These are phyloP conservation scores for Colletotrichum lupini DNA, from an alignment of 2,329 filamentous ascomycete genomes.

Conservation along the genomic window DNA sequence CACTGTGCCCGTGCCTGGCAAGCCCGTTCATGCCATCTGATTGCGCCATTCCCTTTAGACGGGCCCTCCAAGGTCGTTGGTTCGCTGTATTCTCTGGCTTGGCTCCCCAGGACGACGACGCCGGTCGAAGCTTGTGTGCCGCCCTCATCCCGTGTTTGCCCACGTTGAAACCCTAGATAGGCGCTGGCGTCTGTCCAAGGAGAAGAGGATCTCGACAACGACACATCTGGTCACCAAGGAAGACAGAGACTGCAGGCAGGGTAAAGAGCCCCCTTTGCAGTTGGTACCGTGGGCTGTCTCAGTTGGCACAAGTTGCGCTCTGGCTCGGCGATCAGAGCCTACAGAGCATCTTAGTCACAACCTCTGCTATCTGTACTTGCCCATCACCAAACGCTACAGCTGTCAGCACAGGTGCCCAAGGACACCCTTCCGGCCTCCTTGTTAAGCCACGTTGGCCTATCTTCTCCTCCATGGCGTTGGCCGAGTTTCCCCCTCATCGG, in stretches of 20 bases:
- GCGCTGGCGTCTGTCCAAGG: slow-evolving; percentile 7
- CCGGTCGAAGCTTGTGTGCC: slow-evolving; percentile 13
- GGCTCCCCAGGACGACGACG: neutral
- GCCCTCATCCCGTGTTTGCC: neutral
- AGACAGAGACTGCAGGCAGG: neutral
- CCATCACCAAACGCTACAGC: too few species aligned
- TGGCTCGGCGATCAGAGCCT: slow-evolving; percentile 3
- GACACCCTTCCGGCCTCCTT: slow-evolving; percentile 24
- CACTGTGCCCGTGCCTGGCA: too few species aligned
- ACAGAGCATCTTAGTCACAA: neutral
- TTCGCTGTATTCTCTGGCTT: neutral
- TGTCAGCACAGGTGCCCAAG: neutral
- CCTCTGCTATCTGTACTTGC: neutral
- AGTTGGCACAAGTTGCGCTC: neutral
- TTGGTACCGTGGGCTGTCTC: neutral
- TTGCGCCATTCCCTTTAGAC: slow-evolving; percentile 12
- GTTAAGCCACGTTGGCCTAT: neutral
- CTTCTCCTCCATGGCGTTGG: neutral
- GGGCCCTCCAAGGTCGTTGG: neutral
- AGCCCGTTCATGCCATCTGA: neutral
- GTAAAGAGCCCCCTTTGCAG: neutral
- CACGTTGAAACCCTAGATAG: slow-evolving; percentile 17
- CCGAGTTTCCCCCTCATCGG: neutral
- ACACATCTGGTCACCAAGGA: neutral
- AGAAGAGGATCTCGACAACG: slow-evolving; percentile 18